Conservation (phyloP, 352 stramenopile genomes). For the Globisporangium parvum region DNA sequence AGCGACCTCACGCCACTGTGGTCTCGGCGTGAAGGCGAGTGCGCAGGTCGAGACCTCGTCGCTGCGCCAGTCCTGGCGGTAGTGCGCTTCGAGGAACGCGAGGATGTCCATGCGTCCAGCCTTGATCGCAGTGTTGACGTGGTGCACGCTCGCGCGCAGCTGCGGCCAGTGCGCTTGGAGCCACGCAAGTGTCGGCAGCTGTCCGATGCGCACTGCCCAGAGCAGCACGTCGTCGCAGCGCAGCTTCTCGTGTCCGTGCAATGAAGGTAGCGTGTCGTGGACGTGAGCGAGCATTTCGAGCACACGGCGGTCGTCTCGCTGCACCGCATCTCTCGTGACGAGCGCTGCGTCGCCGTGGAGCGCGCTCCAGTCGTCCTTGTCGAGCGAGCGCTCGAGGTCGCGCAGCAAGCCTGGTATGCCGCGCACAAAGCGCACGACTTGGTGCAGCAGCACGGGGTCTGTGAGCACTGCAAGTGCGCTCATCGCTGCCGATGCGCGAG, state of each 20-base stretch:
- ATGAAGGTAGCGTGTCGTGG: not conserved
- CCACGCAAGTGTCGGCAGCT: conserved; percentile 1
- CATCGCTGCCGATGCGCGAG: not conserved
- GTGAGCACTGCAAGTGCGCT: conserved; percentile 5
- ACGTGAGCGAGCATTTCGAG: conserved; percentile 3
- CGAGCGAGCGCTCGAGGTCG: conserved; percentile 5
- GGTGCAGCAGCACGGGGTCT: not conserved
- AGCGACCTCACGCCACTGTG: conserved; percentile 2
- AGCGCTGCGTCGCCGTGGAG: conserved; percentile 2
- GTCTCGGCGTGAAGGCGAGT: conserved; percentile 3
- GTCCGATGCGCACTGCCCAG: conserved; percentile 1
- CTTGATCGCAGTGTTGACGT: conserved; percentile 5
- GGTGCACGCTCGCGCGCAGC: not conserved
- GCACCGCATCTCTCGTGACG: conserved; percentile 3
- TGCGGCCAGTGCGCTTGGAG: not conserved
- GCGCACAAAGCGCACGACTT: conserved; percentile 1
- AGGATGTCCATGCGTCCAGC: conserved; percentile 4
- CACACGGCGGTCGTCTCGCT: conserved; percentile 1
- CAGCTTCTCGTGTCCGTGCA: not conserved
- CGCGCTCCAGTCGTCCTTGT: conserved; percentile 7
- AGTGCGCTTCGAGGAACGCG: not conserved
- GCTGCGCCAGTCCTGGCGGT: not conserved
- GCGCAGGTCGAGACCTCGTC: conserved; percentile 2
- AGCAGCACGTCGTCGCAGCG: conserved; percentile 3
- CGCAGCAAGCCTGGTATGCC: conserved; percentile 1